These are phyloP conservation scores for Boletus sp. DNA, from an alignment of 1,284 basidiomycete genomes.

Conservation along the genomic window DNA sequence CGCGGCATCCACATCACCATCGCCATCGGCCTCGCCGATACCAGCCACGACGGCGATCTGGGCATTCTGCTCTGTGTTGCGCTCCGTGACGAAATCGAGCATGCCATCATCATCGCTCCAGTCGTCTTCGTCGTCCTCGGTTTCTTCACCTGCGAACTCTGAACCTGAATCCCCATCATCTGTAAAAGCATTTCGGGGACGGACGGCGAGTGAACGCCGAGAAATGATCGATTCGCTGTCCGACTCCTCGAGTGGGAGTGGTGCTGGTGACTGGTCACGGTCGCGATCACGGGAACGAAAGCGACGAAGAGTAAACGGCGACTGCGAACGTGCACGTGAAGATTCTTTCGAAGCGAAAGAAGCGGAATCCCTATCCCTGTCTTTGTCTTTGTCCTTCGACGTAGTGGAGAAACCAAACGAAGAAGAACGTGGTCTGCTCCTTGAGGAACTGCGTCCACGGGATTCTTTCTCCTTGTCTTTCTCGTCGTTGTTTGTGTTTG, in stretches of 20 bases:
- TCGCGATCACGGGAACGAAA: conserved; percentile 55
- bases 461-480: conserved; percentile 37
- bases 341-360: conserved; percentile 27
- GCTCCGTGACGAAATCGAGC: conserved; percentile 76
- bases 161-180: conserved; percentile 56
- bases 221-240: conserved; percentile 52
- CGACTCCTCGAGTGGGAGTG: conserved; percentile 67
- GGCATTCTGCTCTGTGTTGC: conserved; percentile 75
- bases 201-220: conserved; percentile 39
- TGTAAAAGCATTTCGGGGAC: conserved; percentile 53
- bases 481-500: conserved; percentile 38
- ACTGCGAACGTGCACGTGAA: conserved; percentile 63
- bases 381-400: conserved; percentile 28
- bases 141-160: conserved; percentile 48
- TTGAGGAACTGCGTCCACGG: conserved; percentile 47
- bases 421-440: conserved; percentile 55
- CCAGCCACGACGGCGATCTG: conserved; percentile 44
- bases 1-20: conserved; percentile 45
- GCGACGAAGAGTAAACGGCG: conserved; percentile 66
- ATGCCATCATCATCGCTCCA: conserved; percentile 51
- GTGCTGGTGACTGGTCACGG: conserved; percentile 66
- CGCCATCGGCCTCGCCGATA: conserved; percentile 36
- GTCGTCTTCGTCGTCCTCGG: conserved; percentile 48
- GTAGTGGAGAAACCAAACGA: conserved; percentile 30
- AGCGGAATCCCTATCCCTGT: conserved; percentile 28